Conservation (phyloP, 306 rosid genomes). For the Quillaja saponaria region DNA sequence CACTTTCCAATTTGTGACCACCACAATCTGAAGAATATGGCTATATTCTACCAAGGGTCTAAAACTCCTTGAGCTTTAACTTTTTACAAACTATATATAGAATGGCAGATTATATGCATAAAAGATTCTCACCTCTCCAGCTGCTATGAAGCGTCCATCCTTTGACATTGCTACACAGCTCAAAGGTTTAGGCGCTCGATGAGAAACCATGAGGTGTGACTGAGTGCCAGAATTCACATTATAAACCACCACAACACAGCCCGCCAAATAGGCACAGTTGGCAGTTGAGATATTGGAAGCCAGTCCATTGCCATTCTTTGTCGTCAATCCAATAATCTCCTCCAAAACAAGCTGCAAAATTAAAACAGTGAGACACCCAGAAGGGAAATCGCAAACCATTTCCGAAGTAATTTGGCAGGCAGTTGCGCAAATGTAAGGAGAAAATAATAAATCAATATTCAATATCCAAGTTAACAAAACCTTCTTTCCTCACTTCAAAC, state of each 20-base stretch:
- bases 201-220: slow-evolving; percentile 62
- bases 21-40: slow-evolving; percentile 10
- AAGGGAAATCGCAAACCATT: not conserved
- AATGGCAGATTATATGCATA: not conserved
- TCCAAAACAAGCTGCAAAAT: slow-evolving; percentile 56
- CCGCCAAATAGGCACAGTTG: slow-evolving; percentile 61
- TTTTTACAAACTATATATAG: not conserved
- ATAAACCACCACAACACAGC: slow-evolving; percentile 66
- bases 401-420: not conserved
- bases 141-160: slow-evolving; percentile 66
- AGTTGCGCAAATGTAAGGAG: not conserved
- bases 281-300: slow-evolving; percentile 47
- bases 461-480: not conserved
- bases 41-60: slow-evolving; percentile 7
- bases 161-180: slow-evolving; percentile 67
- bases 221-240: slow-evolving; percentile 53
- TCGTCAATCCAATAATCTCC: slow-evolving; percentile 69
- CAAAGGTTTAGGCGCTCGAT: slow-evolving; percentile 59
- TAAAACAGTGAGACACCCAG: slow-evolving; percentile 4
- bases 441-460: not conserved
- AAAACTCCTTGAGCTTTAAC: slow-evolving; percentile 1
- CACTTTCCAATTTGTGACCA: not conserved
- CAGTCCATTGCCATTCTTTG: slow-evolving; percentile 58
- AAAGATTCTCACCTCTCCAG: slow-evolving; percentile 63
- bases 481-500: too few relatives aligned